A percentile compares a stretch with the other conserved stretches of the same genome.
Evolutionary conservation across 305 asterid species (phyloP).

Genomic region (Fraxinus paxiana): DNA sequence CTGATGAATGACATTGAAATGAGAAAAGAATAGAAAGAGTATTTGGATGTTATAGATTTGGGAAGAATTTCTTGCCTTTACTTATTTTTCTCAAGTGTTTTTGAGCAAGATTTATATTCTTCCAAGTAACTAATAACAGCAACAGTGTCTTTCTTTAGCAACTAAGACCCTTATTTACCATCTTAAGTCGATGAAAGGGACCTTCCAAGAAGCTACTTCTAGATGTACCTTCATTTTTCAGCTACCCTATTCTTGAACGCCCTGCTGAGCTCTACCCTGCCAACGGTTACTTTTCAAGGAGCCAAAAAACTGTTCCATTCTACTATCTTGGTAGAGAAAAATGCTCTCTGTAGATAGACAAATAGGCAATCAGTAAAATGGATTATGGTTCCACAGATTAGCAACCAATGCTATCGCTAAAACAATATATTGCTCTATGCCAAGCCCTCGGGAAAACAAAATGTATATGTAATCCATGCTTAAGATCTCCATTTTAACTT

Average conservation of each 20-base stretch:
- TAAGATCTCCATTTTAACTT: not conserved
- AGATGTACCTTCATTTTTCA: not conserved
- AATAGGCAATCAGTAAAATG: not conserved
- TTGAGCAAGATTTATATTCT: not conserved
- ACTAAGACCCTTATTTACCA: not conserved
- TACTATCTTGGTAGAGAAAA: not conserved
- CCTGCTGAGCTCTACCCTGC: not conserved
- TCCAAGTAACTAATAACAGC: not conserved
- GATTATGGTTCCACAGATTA: not conserved
- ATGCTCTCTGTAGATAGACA: not conserved
- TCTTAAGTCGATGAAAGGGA: not conserved
- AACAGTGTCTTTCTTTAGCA: not conserved
- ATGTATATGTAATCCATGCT: not conserved
- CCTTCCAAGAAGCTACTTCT: not conserved
- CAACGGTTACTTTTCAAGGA: not conserved
- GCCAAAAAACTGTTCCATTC: not conserved
- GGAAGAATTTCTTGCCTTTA: not conserved
- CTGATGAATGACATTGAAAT: slow-evolving; percentile 26
- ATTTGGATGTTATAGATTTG: not conserved
- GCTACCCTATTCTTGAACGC: not conserved
- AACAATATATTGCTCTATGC: not conserved
- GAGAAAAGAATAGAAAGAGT: not conserved
- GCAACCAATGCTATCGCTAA: not conserved
- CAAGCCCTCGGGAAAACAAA: not conserved
- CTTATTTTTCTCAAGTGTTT: not conserved